phyloP scores from a whole-genome alignment of 75 land plant genomes.

The Larix kaempferi region DNA sequence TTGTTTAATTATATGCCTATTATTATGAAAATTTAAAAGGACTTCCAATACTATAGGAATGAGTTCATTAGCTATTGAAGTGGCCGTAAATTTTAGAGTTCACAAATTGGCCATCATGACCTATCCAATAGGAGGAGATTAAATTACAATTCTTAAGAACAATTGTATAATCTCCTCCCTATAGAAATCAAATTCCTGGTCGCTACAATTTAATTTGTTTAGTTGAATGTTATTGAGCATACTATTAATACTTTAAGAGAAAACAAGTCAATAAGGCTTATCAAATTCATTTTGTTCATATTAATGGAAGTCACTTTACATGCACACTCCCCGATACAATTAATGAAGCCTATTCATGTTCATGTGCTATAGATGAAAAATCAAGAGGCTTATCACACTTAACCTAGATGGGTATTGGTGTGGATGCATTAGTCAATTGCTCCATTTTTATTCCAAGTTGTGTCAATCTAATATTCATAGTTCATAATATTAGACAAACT shows the following conservation, averaged over 20 bases:
- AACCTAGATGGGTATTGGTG: constrained; percentile 34
- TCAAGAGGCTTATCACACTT: constrained; percentile 57
- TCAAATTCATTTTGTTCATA: constrained; percentile 71
- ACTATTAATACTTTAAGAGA: background rate
- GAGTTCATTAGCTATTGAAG: too few relatives aligned
- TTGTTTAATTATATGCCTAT: too few relatives aligned
- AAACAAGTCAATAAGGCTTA: constrained; percentile 37
- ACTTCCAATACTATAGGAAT: too few relatives aligned
- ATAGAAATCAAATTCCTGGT: too few relatives aligned
- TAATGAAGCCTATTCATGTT: constrained; percentile 57
- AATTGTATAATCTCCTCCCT: too few relatives aligned
- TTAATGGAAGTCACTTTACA: constrained; percentile 89
- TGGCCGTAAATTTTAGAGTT: too few relatives aligned
- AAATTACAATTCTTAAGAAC: too few relatives aligned
- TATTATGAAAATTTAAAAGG: too few relatives aligned
- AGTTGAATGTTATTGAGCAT: too few relatives aligned
- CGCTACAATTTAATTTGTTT: too few relatives aligned
- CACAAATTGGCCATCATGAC: too few relatives aligned
- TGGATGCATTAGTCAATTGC: constrained; percentile 32
- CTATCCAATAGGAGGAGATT: too few relatives aligned
- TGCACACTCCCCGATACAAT: constrained; percentile 58
- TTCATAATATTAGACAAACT: constrained; percentile 65
- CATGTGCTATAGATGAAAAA: constrained; percentile 37
- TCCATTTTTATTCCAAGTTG: constrained; percentile 38
- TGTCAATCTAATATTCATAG: constrained; percentile 75